These are phyloP conservation scores for Panaeolus papilionaceus DNA, from an alignment of 768 basidiomycete genomes.

Conservation along the genomic window DNA sequence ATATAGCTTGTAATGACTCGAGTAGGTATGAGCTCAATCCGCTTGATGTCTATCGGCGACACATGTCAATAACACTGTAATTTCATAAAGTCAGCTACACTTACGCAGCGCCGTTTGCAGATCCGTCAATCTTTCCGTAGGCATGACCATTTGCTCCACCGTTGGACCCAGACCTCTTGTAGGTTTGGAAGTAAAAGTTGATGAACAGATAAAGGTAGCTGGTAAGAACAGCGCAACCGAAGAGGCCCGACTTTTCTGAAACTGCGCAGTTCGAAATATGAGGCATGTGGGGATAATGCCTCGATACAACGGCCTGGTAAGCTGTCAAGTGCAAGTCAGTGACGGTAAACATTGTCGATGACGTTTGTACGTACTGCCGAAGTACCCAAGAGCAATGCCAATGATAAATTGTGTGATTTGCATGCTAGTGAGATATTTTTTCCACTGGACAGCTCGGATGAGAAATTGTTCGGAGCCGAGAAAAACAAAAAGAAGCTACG, in stretches of 20 bases:
- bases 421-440: slow-evolving; percentile 96
- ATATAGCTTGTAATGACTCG: slow-evolving; percentile 32
- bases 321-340: slow-evolving; percentile 41
- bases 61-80: background rate
- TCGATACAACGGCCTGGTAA: slow-evolving; percentile 81
- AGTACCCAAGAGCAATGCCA: slow-evolving; percentile 91
- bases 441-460: slow-evolving; percentile 70
- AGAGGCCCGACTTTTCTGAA: slow-evolving; percentile 84
- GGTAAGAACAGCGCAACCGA: slow-evolving; percentile 88
- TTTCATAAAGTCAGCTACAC: background rate
- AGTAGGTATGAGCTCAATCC: slow-evolving; percentile 32
- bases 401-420: slow-evolving; percentile 97
- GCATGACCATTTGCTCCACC: slow-evolving; percentile 47
- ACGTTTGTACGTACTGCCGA: slow-evolving; percentile 76
- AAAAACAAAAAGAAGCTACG: slow-evolving; percentile 8
- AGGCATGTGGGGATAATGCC: slow-evolving; percentile 72
- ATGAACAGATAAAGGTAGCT: slow-evolving; percentile 95
- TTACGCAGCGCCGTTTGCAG: slow-evolving; percentile 27
- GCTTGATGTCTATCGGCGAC: slow-evolving; percentile 36
- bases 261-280: slow-evolving; percentile 85
- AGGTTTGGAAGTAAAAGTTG: slow-evolving; percentile 90
- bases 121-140: slow-evolving; percentile 41
- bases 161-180: slow-evolving; percentile 59
- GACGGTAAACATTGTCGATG: background rate
- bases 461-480: slow-evolving; percentile 2